These are phyloP conservation scores for Setaria italica DNA, from an alignment of 202 grass and related monocot species.

Conservation along the genomic window DNA sequence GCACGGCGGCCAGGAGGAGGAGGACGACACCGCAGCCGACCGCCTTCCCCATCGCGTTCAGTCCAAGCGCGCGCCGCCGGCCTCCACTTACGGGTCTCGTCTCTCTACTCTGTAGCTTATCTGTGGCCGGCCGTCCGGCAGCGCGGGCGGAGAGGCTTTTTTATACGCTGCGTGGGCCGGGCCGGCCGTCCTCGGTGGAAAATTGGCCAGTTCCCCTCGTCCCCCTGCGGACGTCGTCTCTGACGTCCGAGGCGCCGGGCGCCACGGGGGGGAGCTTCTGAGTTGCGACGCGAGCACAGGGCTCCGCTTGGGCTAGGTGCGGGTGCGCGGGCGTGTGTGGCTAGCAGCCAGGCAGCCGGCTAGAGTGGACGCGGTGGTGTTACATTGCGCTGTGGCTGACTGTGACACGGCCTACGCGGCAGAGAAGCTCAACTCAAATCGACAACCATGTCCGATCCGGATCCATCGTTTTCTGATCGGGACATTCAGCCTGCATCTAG, in stretches of 20 bases:
- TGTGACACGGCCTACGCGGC: too few relatives aligned
- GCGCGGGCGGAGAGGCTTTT: neutral
- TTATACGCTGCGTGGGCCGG: neutral
- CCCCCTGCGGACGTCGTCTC: conserved; percentile 21
- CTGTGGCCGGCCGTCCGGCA: neutral
- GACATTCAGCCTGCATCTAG: too few relatives aligned
- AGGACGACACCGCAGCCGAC: neutral
- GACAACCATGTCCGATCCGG: too few relatives aligned
- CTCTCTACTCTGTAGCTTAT: neutral
- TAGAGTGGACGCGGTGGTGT: too few relatives aligned
- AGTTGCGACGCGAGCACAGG: too few relatives aligned
- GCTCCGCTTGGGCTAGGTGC: too few relatives aligned
- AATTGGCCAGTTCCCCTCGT: neutral
- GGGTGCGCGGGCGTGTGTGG: too few relatives aligned
- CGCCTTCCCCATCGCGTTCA: neutral
- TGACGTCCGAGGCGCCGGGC: neutral
- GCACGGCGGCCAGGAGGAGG: neutral
- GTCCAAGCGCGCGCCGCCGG: neutral
- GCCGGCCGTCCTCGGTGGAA: neutral
- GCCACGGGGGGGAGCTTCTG: neutral
- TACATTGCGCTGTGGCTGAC: too few relatives aligned
- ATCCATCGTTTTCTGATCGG: too few relatives aligned
- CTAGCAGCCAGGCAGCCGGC: too few relatives aligned
- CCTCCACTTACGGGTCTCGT: neutral
- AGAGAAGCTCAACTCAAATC: too few relatives aligned